Evolutionary conservation across 495 filamentous ascomycete genomes (phyloP), one percentile per base, ranked within the genome.

Genomic region (Extremus antarcticus): DNA sequence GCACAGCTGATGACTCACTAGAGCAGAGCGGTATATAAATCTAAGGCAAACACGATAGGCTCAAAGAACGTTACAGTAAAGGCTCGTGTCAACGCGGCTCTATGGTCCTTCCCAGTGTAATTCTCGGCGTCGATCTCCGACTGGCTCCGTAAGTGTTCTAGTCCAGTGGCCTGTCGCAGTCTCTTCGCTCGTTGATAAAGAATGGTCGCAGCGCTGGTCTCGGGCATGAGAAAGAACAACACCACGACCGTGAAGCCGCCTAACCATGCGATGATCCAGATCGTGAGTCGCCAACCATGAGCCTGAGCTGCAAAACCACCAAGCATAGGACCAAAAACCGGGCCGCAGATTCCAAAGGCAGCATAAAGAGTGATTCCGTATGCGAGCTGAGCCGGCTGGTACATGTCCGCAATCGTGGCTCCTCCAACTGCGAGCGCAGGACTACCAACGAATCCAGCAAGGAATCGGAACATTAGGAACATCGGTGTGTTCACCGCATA

Each of bases 231-330:
- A 51, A 65, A 53, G 43, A 62, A 52, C 15, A 64, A 39, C 21
- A 64, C 17, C 23, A 58, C 23, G 2, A 59, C 38, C 8, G 51
- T 51, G 47, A 45, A 47, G 2, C 23, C 50, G 24, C 48, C 48
- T 16, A 63, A 55, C 55, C 58, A 64, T 17, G 53, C 58, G 4
- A 63, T 48, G 45, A 70, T 64, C 74, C 74, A 79, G 17, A 77
- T 70, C 0, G 71, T 68, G 73, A 73, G 76, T 0, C 62, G 67
- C 76, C 74, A 77, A 0, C 59, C 66, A 47, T 65, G 48, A 3
- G 57, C 59, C 51, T 57, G 58, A 2, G 60, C 69, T 3, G 58
- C 71, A 29, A 73, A 77, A 0, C 71, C 73, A 0, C 71, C 73
- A 0, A 76, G 67, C 7, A 77, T 61, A 0, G 76, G 75, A 53